Conservation (phyloP, 805 yeast genomes). For the Candida maris region DNA sequence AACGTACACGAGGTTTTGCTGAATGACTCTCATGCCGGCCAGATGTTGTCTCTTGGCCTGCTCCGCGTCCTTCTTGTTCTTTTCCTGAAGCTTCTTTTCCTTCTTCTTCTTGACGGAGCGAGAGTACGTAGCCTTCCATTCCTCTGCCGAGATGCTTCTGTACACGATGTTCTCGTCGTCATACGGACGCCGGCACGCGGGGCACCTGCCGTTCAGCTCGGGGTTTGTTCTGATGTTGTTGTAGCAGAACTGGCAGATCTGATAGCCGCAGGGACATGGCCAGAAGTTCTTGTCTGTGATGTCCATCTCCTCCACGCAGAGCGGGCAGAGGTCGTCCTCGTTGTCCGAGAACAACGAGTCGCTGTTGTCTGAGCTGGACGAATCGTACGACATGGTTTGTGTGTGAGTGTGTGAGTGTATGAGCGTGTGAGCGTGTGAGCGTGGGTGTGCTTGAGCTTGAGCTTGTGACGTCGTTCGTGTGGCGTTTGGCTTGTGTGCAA, state of each 20-base stretch:
- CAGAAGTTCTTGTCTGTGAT: constrained; percentile 92
- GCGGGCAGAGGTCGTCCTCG: constrained; percentile 83
- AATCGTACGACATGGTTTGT: constrained; percentile 17
- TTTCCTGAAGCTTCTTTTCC: constrained; percentile 80
- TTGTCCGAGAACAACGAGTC: constrained; percentile 71
- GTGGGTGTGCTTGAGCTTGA: no score
- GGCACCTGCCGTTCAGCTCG: constrained; percentile 92
- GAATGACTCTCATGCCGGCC: constrained; percentile 97
- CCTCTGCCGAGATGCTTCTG: constrained; percentile 78
- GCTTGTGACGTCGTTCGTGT: no score
- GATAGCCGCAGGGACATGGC: constrained; percentile 99
- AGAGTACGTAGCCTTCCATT: constrained; percentile 75
- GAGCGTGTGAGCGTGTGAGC: no score
- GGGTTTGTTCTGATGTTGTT: constrained; percentile 95
- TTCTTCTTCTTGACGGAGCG: constrained; percentile 78
- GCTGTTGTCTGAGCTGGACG: constrained; percentile 24
- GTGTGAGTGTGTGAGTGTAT: neutral
- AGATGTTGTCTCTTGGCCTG: constrained; percentile 80
- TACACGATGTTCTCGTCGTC: constrained; percentile 93
- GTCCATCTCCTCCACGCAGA: constrained; percentile 98
- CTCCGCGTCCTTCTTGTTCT: constrained; percentile 88
- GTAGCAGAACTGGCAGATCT: constrained; percentile 96
- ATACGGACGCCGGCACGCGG: constrained; percentile 93
- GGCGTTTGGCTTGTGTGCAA: no score
- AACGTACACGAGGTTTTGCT: constrained; percentile 93